Evolutionary conservation across 495 filamentous ascomycete species (phyloP), one percentile per base, ranked within the genome.

Genomic region (Lineolata rhizophorae): DNA sequence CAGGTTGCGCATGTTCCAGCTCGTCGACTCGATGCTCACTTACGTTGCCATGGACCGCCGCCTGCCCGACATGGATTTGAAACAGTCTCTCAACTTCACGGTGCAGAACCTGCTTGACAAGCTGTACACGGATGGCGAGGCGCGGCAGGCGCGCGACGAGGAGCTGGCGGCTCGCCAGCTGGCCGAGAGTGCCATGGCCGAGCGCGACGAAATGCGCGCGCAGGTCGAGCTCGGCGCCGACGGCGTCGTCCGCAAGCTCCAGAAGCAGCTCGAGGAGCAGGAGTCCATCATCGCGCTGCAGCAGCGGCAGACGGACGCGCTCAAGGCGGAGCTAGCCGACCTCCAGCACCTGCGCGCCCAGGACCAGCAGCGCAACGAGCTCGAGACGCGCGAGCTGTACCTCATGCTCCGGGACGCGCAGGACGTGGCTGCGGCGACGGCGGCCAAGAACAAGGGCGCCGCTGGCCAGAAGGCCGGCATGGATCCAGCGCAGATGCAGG

Each of bases 41-140:
- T 95, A 97, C 51, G 87, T 97, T 36, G 87, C 84, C 35, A 97
- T 97, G 90, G 87, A 97, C 51, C 72, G 87, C 40, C 67, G 87
- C 32, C 53, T 95, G 38, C 90, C 87, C 26, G 84, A 97, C 55
- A 81, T 97, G 64, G 87, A 97, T 47, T 68, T 97, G 34, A 91
- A 91, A 53, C 83, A 93, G 45, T 91, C 83, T 38, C 65, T 97
- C 43, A 93, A 85, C 48, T 94, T 95, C 48, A 93, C 90, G 2
- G 87, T 97, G 25, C 87, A 97, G 55, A 87, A 66, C 51, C 59
- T 97, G 37, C 58, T 97, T 35, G 90, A 95, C 52, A 84, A 81
- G 49, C 64, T 97, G 31, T 87, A 97, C 46, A 95, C 90, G 2
- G 87, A 97, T 57, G 77, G 75, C 1, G 87, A 97, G 53, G 90